These are phyloP conservation scores for Cryptosporidium bovis DNA, from an alignment of 169 alveolate genomes.

Conservation along the genomic window DNA sequence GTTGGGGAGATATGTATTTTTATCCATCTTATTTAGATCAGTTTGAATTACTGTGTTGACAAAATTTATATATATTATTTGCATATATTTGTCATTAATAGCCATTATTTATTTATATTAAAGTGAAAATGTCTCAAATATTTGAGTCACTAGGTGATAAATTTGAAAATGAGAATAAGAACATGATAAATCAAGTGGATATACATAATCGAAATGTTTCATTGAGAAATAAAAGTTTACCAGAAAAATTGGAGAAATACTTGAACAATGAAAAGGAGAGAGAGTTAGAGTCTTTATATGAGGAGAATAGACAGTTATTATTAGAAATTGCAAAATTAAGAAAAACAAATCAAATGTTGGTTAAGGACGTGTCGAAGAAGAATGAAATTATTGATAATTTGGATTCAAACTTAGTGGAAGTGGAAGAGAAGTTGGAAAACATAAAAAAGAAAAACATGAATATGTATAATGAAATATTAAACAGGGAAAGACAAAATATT, in stretches of 20 bases:
- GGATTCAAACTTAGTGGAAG: conserved; percentile 60
- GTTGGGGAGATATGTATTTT: not conserved
- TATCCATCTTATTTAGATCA: not conserved
- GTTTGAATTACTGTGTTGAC: too few relatives aligned
- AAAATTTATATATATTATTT: not conserved
- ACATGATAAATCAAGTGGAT: conserved; percentile 8
- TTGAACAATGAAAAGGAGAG: conserved; percentile 57
- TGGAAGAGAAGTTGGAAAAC: conserved; percentile 46
- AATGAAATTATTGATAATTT: conserved; percentile 59
- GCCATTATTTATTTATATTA: not conserved
- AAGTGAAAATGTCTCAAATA: conserved; percentile 8
- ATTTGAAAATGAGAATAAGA: conserved; percentile 15
- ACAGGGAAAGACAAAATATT: conserved; percentile 8
- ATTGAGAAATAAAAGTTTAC: conserved; percentile 31
- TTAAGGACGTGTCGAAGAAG: conserved; percentile 53
- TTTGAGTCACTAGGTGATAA: not conserved
- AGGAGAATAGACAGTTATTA: conserved; percentile 51
- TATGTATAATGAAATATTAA: conserved; percentile 61
- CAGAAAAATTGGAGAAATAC: conserved; percentile 61
- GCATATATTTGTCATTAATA: not conserved
- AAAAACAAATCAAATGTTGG: conserved; percentile 56
- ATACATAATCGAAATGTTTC: not conserved
- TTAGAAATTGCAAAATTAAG: conserved; percentile 49
- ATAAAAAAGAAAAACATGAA: conserved; percentile 53
- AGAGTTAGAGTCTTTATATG: conserved; percentile 50